These are phyloP conservation scores for Stemphylium vesicarium DNA, from an alignment of 2,329 filamentous ascomycete genomes.

Conservation along the genomic window DNA sequence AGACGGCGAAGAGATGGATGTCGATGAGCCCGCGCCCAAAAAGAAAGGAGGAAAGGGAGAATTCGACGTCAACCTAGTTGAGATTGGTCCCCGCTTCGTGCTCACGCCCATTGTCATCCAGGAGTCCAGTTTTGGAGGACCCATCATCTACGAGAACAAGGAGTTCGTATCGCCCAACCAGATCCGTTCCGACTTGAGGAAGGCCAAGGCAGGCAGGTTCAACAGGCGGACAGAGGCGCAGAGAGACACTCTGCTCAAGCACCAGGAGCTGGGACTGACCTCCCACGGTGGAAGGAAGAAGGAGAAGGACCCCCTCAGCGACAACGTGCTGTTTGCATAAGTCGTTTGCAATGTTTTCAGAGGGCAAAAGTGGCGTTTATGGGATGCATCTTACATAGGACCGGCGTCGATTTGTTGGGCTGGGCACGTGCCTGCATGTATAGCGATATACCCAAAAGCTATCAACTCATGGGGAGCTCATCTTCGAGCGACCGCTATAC, in stretches of 20 bases:
- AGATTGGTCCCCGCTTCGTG: conserved; percentile 93
- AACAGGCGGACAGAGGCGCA: conserved; percentile 76
- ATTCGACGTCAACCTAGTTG: conserved; percentile 81
- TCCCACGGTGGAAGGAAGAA: conserved; percentile 68
- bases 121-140: conserved; percentile 92
- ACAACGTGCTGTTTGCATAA: conserved; percentile 76
- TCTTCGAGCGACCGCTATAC: conserved; percentile 5
- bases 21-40: conserved; percentile 38
- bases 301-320: conserved; percentile 75
- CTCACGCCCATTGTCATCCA: conserved; percentile 94
- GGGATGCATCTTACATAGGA: conserved; percentile 11
- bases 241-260: conserved; percentile 75
- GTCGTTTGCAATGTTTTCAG: conserved; percentile 5
- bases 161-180: conserved; percentile 97
- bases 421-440: conserved; percentile 13
- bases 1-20: conserved; percentile 50
- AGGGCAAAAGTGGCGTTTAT: conserved; percentile 25
- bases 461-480: conserved; percentile 21
- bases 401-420: conserved; percentile 10
- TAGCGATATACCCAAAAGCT: conserved; percentile 33
- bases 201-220: conserved; percentile 78
- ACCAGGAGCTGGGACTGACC: conserved; percentile 76
- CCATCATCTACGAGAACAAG: conserved; percentile 98
- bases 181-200: conserved; percentile 79
- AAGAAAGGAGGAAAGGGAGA: conserved; percentile 61